Evolutionary conservation across 257 asterid genomes (phyloP).

Genomic region (Ehretia macrophylla): DNA sequence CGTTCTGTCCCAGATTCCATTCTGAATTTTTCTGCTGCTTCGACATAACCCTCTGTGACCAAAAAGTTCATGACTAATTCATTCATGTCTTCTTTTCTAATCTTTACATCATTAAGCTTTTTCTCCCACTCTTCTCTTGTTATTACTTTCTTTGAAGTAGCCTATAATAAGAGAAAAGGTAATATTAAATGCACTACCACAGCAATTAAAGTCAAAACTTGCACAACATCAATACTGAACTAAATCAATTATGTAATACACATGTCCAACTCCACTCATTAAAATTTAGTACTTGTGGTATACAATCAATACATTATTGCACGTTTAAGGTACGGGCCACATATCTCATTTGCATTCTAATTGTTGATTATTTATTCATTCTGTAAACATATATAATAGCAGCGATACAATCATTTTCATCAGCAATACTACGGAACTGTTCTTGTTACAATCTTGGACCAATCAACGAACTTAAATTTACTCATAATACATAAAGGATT

Average conservation of each 20-base stretch:
- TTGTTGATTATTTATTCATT: too few species aligned
- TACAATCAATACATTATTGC: too few species aligned
- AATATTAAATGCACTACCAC: background rate
- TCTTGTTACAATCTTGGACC: too few species aligned
- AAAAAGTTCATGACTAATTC: slow-evolving; percentile 78
- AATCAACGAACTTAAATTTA: too few species aligned
- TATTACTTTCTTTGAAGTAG: slow-evolving; percentile 55
- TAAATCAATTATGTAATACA: too few species aligned
- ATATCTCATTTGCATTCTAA: background rate
- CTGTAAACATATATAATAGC: too few species aligned
- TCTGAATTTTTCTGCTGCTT: slow-evolving; percentile 71
- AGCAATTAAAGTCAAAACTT: background rate
- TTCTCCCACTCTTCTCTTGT: slow-evolving; percentile 82
- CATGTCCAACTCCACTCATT: too few species aligned
- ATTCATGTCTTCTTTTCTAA: slow-evolving; percentile 72
- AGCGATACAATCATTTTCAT: background rate
- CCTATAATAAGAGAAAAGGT: slow-evolving; percentile 34
- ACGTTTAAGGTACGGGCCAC: background rate
- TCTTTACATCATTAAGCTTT: slow-evolving; percentile 47
- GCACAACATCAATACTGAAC: too few species aligned
- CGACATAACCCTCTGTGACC: slow-evolving; percentile 79
- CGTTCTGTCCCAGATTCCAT: slow-evolving; percentile 83
- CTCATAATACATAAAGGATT: too few species aligned
- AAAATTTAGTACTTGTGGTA: too few species aligned
- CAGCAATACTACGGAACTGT: too few species aligned